phyloP scores from a whole-genome alignment of 345 rosid species.

The Erodium maritimum region DNA sequence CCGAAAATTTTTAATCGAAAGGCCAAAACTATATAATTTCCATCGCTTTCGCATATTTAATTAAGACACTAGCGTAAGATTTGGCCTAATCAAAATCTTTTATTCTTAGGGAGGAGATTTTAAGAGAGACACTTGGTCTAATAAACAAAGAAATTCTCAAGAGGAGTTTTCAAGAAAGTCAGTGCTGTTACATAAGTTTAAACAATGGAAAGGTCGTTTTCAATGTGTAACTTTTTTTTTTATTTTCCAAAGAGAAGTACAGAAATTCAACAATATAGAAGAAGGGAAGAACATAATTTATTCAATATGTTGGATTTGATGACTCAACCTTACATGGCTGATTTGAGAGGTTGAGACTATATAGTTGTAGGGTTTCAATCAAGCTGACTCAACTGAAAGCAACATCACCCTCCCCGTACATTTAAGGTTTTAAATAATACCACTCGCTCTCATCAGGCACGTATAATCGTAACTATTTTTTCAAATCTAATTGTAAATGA shows the following conservation, averaged over 20 bases:
- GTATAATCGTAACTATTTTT: too few relatives aligned
- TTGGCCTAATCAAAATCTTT: too few relatives aligned
- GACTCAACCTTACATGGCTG: constrained; percentile 19
- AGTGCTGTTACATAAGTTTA: too few relatives aligned
- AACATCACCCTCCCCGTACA: not conserved
- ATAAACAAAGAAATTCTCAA: too few relatives aligned
- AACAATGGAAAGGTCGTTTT: not conserved
- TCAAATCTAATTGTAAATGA: too few relatives aligned
- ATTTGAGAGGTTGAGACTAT: not conserved
- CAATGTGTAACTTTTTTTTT: not conserved
- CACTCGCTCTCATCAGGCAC: too few relatives aligned
- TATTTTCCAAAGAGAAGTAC: constrained; percentile 3
- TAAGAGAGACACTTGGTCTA: too few relatives aligned
- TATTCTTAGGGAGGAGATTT: too few relatives aligned
- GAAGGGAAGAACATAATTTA: not conserved
- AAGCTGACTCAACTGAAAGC: not conserved
- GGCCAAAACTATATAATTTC: not conserved
- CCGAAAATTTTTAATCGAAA: too few relatives aligned
- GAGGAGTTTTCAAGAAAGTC: not conserved
- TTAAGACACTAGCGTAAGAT: not conserved
- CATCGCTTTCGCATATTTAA: not conserved
- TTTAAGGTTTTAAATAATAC: not conserved
- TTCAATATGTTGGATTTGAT: constrained; percentile 14
- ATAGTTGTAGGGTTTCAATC: not conserved
- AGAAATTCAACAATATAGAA: constrained; percentile 4